Evolutionary conservation across 768 basidiomycete genomes (phyloP), one percentile per base, ranked within the genome.

Genomic region (Lepiota subincarnata): DNA sequence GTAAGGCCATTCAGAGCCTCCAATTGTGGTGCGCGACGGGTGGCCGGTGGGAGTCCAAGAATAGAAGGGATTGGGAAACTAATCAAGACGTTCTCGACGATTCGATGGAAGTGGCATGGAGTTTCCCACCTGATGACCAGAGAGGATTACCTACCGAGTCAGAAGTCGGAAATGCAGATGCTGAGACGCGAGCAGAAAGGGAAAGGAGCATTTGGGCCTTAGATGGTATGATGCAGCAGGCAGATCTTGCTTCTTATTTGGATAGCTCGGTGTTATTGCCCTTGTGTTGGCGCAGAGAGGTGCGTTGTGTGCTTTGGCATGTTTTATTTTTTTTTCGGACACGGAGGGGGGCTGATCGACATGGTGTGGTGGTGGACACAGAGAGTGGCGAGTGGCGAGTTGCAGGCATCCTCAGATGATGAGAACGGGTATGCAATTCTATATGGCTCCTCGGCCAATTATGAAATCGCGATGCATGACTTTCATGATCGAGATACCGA

Each of bases 401-500:
- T 64, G 58, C 68, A 59, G 56, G 65, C 67, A 26, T 68, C 70
- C 11, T 66, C 66, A 18, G 82, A 86, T 63, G 85, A 84, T 59
- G 85, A 84, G 63, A 58, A 77, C 35, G 86, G 83, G 4, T 73
- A 80, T 61, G 56, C 56, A 16, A 68, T 76, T 57, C 58, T 82
- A 50, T 71, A 70, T 61, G 69, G 66, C 55, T 55, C 60, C n/a
- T 46, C 49, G 3, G 48, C 40, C 34, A 59, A 65, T 36, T 60
- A 57, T 51, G 55, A 62, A 42, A 65, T 65, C 60, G 61, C 26
- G 57, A 50, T 45, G 50, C 53, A 65, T 57, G 76, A 64, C 48
- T 64, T 71, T 56, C 66, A 73, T 59, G 71, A 72, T 68, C 68
- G 70, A 55, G 78, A 83, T 60, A 66, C 66, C 59, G 69, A 78